These are phyloP conservation scores for Lyophyllum decastes DNA, from an alignment of 768 basidiomycete genomes.

Conservation along the genomic window DNA sequence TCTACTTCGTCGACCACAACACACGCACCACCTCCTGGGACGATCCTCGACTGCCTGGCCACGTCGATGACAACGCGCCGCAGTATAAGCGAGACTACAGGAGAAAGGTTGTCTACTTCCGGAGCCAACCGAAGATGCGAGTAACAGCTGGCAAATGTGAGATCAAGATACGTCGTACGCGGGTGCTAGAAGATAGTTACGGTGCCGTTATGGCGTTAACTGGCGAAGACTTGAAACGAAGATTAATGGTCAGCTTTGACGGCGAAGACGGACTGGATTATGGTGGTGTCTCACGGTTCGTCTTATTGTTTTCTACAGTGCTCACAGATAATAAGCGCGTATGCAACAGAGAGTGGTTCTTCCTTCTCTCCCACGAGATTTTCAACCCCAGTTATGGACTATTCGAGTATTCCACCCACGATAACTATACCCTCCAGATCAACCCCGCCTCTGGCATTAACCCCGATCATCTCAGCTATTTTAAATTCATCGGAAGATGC, in stretches of 20 bases:
- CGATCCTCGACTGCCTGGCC: slow-evolving; percentile 83
- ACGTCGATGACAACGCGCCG: slow-evolving; percentile 86
- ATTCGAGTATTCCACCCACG: slow-evolving; percentile 79
- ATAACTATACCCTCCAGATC: slow-evolving; percentile 81
- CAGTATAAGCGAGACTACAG: slow-evolving; percentile 95
- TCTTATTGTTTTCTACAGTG: neutral
- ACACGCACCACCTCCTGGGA: slow-evolving; percentile 92
- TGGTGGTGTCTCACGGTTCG: slow-evolving; percentile 73
- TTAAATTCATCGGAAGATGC: slow-evolving; percentile 78
- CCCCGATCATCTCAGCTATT: slow-evolving; percentile 77
- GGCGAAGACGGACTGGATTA: slow-evolving; percentile 82
- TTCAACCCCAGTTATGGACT: slow-evolving; percentile 84
- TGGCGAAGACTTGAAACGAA: slow-evolving; percentile 68
- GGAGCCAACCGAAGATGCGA: slow-evolving; percentile 85
- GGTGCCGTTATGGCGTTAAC: slow-evolving; percentile 80
- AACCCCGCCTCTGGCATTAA: slow-evolving; percentile 77
- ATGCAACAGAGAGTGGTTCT: slow-evolving; percentile 77
- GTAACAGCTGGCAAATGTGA: slow-evolving; percentile 81
- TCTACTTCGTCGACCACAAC: slow-evolving; percentile 94
- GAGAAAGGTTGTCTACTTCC: slow-evolving; percentile 90
- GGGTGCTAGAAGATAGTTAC: slow-evolving; percentile 87
- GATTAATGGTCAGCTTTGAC: slow-evolving; percentile 75
- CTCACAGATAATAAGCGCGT: slow-evolving; percentile 9
- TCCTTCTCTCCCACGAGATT: slow-evolving; percentile 80
- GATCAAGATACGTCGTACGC: slow-evolving; percentile 76